Conservation (phyloP, 192 early-diverging fungal species). For the Geranomyces michiganensis region DNA sequence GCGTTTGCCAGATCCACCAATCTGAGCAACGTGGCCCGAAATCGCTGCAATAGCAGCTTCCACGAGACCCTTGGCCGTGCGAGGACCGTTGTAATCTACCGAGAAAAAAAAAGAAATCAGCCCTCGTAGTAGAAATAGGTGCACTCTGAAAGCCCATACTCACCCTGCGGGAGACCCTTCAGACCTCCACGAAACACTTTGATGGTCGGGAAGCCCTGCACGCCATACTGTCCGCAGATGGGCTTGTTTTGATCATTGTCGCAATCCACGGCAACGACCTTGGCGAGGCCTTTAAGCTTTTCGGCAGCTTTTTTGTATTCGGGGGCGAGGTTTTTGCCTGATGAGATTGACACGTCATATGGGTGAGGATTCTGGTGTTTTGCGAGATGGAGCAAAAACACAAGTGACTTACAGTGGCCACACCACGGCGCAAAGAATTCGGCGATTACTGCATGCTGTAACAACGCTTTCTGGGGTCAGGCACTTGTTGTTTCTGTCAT, state of each 20-base stretch:
- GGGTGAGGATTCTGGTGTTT: neutral
- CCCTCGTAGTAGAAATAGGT: no score
- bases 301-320: constrained; percentile 88
- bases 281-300: constrained; percentile 81
- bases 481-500: no score
- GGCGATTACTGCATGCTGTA: constrained; percentile 76
- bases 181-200: constrained; percentile 74
- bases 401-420: constrained; percentile 85
- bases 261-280: constrained; percentile 90
- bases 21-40: constrained; percentile 55
- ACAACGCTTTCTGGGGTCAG: no score
- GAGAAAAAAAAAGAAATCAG: no score
- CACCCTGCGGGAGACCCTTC: constrained; percentile 42
- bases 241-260: constrained; percentile 77
- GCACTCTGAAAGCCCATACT: no score
- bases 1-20: constrained; percentile 46
- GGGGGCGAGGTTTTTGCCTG: constrained; percentile 53
- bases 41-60: constrained; percentile 61
- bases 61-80: constrained; percentile 75
- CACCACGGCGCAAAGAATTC: constrained; percentile 98
- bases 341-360: neutral
- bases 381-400: neutral
- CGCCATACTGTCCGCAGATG: constrained; percentile 75
- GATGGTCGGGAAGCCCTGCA: constrained; percentile 88
- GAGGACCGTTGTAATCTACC: constrained; percentile 73